Evolutionary conservation across 768 basidiomycete genomes (phyloP).

Genomic region (Collybia nuda): DNA sequence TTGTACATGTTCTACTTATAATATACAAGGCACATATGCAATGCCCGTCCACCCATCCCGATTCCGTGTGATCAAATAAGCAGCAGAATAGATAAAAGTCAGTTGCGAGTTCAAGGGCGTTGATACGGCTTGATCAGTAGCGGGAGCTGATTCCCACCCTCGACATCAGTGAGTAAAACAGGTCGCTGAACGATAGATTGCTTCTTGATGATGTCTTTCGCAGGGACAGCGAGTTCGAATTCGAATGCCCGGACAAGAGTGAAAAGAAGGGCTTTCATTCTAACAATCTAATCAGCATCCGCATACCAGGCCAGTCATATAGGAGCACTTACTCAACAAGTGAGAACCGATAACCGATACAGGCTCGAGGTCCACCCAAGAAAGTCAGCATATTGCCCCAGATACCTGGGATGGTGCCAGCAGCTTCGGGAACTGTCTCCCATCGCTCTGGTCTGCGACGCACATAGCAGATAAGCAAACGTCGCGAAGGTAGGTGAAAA

Average conservation of each 20-base stretch:
- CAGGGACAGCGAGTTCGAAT: conserved; percentile 53
- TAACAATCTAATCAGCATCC: conserved; percentile 4
- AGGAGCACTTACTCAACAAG: conserved; percentile 43
- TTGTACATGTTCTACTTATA: too few relatives aligned
- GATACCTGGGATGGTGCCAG: conserved; percentile 50
- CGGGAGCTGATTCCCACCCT: conserved; percentile 43
- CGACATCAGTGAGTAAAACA: conserved; percentile 35
- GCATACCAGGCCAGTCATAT: not conserved
- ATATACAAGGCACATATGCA: too few relatives aligned
- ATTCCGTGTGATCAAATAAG: too few relatives aligned
- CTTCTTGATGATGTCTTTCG: conserved; percentile 38
- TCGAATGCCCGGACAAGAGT: conserved; percentile 52
- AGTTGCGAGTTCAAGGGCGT: not conserved
- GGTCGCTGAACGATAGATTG: conserved; percentile 43
- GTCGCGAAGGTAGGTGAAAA: conserved; percentile 9
- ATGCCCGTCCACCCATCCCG: too few relatives aligned
- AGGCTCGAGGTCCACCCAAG: conserved; percentile 62
- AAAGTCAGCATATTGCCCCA: conserved; percentile 63
- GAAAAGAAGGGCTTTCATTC: conserved; percentile 43
- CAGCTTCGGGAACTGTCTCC: conserved; percentile 44
- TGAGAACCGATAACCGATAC: conserved; percentile 68
- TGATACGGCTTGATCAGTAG: conserved; percentile 32
- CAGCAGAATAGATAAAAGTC: too few relatives aligned
- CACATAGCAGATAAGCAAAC: conserved; percentile 18
- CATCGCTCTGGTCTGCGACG: conserved; percentile 66